Evolutionary conservation across 2,329 filamentous ascomycete species (phyloP), one percentile per base, ranked within the genome.

Genomic region (Pyricularia grisea): DNA sequence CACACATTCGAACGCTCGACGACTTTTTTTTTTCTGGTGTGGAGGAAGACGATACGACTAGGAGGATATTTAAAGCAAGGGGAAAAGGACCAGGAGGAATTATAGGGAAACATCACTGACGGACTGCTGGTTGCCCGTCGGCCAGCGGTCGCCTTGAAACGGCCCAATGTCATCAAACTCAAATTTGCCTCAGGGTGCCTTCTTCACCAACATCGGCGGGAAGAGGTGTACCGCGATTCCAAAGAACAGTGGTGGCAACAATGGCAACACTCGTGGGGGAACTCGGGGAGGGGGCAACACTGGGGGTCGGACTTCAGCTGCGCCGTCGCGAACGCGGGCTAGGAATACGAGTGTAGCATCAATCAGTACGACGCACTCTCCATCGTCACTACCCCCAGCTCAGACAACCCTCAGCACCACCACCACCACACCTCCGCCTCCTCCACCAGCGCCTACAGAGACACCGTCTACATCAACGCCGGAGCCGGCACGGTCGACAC

Each of bases 171-270:
- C n/a, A n/a, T 80, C 79, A 69, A 76, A 74, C 70, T 73, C 78
- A 69, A 79, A 76, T 74, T 79, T 84, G 75, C 80, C 79, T 72
- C 75, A 77, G 74, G 81, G 83, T 74, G 81, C 81, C 70, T 82
- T 83, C 70, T 80, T 84, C 70, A 86, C 84, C 68, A 82, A 76
- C 66, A 78, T 86, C 68, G 76, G 80, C 69, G 83, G 83, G 67
- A 82, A 80, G 75, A 80, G 81, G 76, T 87, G 85, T 78, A 87
- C 85, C 73, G 84, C 82, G 70, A 78, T 86, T 72, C 84, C 84
- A 66, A 83, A 75, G 73, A 71, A 69, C 28, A 70, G 70, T 58
- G 70, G 70, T 55, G 70, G 72, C 65, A 72, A 61, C 68, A 70
- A 65, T 7, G 33, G 72, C 65, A 72, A 61, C 69, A 70, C 61